Base-by-base conservation (phyloP, 78 protist species). In the Dictyostelium discoideum region DNA sequence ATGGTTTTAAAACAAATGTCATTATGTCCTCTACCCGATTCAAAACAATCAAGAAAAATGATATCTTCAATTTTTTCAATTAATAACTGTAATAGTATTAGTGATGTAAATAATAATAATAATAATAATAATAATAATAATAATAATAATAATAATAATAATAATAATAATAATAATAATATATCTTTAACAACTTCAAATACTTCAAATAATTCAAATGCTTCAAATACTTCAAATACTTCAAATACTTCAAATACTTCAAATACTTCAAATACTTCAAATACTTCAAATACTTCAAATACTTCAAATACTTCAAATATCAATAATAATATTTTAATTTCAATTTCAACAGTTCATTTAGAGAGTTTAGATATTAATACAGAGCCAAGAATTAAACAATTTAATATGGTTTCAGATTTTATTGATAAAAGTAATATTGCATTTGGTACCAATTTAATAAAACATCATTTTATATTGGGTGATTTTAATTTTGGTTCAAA, bases 291-390 rank as follows among this genome's bases (percentile, higher is more conserved):
- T 60, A 57, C 22, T 29, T n/a, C 24, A 39, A 67, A 22, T 13
- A 67, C 29, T 65, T 60, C 20, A 42, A 73, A 37, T n/a, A 9
- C 42, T 67, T 67, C 81, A 85, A 67, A 22, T 60, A 37, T 20
- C 14, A 74, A 74, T 37, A 24, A 26, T 18, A 40, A 24, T 67
- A 69, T 60, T 32, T 37, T 82, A 46, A 90, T 90, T 29, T 82
- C 88, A 40, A 50, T 90, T 24, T 63, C 89, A 18, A 82, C 95
- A 26, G 77, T 72, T 22, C 95, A 90, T 82, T 50, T 90, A 29
- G 95, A 90, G 74, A 90, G 95, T 73, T 82, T 90, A 39, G 84
- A 80, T 29, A 13, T 10, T 0, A 90, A 73, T 37, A 24, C 67
- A 9, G 84, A 82, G 3, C 20, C 44, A 20, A 44, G 95, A 9